Evolutionary conservation across 2,329 filamentous ascomycete genomes (phyloP), one percentile per base, ranked within the genome.

Genomic region (Rutstroemia sydowiana): DNA sequence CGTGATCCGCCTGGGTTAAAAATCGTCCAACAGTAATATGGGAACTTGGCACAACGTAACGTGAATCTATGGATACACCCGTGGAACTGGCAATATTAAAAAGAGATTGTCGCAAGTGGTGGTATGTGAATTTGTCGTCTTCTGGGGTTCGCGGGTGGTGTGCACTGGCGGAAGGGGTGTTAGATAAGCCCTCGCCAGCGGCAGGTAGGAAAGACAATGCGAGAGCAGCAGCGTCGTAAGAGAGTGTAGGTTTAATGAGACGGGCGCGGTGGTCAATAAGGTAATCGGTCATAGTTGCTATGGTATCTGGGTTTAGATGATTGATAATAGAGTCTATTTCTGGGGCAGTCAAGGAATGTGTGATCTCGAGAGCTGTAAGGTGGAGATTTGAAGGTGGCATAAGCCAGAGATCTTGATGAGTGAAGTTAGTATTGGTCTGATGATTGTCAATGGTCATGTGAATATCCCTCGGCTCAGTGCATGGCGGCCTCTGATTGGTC

Each of bases 21-120:
- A 93, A 96, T 3, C 92, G 76, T 0, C 80, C 91, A 52, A 97
- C 78, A 0, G 92, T 96, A 63, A 96, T 78, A 71, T 97, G 92
- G 14, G 88, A 89, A 43, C 87, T 92, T 1, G 91, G 91, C 2
- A 95, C 88, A 21, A 91, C 83, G 66, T 96, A 97, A 52, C 92
- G 77, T 48, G 87, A 88, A 20, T 76, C 84, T 31, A 95, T 76
- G 14, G 77, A 70, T n/a, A 92, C 73, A 1, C 87, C 87, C 0
- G 81, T 76, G 3, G 71, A 71, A 42, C 74, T 71, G 3, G 81
- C 78, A 23, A 81, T 71, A 45, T 77, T 73, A 66, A 84, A 93
- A 11, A 95, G 66, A 64, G 95, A 89, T 3, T 85, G 78, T 2
- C 92, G 82, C 8, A 97, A 79, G 68, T 97, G 92, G 65, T 96